phyloP scores from a whole-genome alignment of 108 stramenopile genomes.

The Nitzschia palea region DNA sequence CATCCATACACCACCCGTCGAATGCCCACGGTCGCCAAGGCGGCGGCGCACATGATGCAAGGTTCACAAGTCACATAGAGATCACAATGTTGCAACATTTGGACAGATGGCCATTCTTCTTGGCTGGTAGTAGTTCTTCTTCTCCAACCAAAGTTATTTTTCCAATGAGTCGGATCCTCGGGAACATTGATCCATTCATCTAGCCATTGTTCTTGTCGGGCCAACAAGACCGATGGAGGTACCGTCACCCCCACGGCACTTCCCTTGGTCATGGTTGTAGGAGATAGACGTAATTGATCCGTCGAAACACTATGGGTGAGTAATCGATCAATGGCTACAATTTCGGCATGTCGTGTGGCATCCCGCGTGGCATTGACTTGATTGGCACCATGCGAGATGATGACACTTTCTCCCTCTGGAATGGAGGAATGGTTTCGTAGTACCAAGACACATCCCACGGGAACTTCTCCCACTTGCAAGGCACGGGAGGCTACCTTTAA shows the following conservation, averaged over 20 bases:
- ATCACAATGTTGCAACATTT: slow-evolving; percentile 52
- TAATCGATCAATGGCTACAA: slow-evolving; percentile 84
- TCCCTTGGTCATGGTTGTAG: background rate
- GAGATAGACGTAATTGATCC: slow-evolving; percentile 54
- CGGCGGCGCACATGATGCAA: slow-evolving; percentile 90
- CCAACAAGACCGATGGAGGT: slow-evolving; percentile 4
- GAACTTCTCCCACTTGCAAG: slow-evolving; percentile 74
- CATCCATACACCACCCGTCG: slow-evolving; percentile 79
- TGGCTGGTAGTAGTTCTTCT: background rate
- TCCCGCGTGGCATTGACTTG: slow-evolving; percentile 88
- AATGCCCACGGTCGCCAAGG: slow-evolving; percentile 75
- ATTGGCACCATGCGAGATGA: slow-evolving; percentile 87
- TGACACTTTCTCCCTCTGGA: slow-evolving; percentile 33
- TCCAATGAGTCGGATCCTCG: slow-evolving; percentile 43
- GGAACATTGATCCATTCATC: slow-evolving; percentile 65
- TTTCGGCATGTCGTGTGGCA: slow-evolving; percentile 81
- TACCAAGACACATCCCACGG: slow-evolving; percentile 87
- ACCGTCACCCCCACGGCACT: background rate
- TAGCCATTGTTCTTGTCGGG: slow-evolving; percentile 24
- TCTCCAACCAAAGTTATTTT: slow-evolving; percentile 53
- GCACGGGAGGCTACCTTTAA: slow-evolving; percentile 70
- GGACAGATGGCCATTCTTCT: slow-evolving; percentile 1
- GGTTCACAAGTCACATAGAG: slow-evolving; percentile 88
- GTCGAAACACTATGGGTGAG: slow-evolving; percentile 59
- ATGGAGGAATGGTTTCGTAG: slow-evolving; percentile 7